Percentiles rank a stretch among this genome's conserved stretches.
Evolutionary conservation across 2,329 filamentous ascomycete genomes (phyloP).

Genomic region (Colletotrichum sp.): DNA sequence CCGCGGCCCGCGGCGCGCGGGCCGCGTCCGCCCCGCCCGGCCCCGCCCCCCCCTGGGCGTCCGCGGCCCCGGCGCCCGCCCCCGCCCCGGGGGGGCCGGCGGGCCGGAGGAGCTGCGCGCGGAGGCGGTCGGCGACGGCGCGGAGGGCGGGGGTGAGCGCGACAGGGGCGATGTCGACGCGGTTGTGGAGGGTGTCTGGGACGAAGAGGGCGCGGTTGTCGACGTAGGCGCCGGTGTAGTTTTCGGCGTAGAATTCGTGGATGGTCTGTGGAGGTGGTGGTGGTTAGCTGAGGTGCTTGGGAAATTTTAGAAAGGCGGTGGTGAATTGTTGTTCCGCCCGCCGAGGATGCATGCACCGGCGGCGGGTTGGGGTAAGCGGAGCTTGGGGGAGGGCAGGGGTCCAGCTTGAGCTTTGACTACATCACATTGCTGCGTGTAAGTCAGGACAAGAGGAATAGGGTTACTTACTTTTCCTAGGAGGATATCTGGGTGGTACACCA

Average conservation of each 20-base stretch:
- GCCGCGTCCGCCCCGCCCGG: too few relatives aligned
- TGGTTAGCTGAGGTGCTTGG: not conserved
- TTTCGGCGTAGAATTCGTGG: not conserved
- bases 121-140: not conserved
- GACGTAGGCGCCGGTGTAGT: not conserved
- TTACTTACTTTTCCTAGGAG: not conserved
- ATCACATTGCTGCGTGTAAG: not conserved
- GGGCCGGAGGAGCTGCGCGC: not conserved
- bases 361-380: not conserved
- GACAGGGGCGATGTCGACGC: not conserved
- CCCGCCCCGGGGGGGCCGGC: too few relatives aligned
- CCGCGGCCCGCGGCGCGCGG: too few relatives aligned
- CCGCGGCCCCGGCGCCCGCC: too few relatives aligned
- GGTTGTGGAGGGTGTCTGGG: not conserved
- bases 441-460: not conserved
- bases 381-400: not conserved
- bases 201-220: not conserved
- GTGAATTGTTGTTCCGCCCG: not conserved
- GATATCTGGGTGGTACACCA: not conserved
- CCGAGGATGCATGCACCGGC: not conserved
- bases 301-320: not conserved
- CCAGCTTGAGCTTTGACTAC: not conserved
- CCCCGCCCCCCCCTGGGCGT: too few relatives aligned
- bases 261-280: not conserved
- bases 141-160: not conserved